Evolutionary conservation across 1,284 basidiomycete genomes (phyloP).

Genomic region (Leccinum subrobustum): DNA sequence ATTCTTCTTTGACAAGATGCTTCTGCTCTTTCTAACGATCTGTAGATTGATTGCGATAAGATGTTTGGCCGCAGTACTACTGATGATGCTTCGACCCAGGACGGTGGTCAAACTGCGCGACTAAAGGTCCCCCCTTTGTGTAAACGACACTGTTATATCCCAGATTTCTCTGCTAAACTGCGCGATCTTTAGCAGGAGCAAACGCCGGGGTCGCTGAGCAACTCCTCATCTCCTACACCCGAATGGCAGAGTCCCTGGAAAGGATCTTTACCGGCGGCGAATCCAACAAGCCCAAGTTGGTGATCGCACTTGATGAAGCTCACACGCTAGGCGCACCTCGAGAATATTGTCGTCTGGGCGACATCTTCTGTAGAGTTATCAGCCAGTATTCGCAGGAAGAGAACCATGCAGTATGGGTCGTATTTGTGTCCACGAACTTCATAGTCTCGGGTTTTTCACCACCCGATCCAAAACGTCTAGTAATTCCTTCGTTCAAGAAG

Average conservation of each 20-base stretch:
- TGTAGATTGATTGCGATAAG: background rate
- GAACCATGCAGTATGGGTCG: conserved; percentile 10
- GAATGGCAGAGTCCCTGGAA: background rate
- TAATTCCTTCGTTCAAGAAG: background rate
- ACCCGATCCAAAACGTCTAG: background rate
- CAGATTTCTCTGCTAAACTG: background rate
- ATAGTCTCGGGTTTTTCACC: conserved; percentile 8
- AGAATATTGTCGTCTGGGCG: background rate
- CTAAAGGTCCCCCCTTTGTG: background rate
- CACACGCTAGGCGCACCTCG: background rate
- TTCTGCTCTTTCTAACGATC: background rate
- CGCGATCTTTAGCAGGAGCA: background rate
- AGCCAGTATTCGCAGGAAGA: conserved; percentile 1
- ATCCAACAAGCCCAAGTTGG: background rate
- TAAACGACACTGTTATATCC: background rate
- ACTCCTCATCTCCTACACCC: background rate
- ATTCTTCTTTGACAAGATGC: background rate
- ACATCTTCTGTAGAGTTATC: conserved; percentile 6
- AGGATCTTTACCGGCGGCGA: background rate
- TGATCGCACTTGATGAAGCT: conserved; percentile 11
- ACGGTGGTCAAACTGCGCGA: background rate
- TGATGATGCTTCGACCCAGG: too few relatives aligned
- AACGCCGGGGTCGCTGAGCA: background rate
- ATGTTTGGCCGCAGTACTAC: background rate
- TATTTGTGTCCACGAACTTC: conserved; percentile 16